Percentiles rank a stretch among this genome's conserved stretches.
phyloP scores from a whole-genome alignment of 257 asterid genomes.

The Nicotiana benthamiana region DNA sequence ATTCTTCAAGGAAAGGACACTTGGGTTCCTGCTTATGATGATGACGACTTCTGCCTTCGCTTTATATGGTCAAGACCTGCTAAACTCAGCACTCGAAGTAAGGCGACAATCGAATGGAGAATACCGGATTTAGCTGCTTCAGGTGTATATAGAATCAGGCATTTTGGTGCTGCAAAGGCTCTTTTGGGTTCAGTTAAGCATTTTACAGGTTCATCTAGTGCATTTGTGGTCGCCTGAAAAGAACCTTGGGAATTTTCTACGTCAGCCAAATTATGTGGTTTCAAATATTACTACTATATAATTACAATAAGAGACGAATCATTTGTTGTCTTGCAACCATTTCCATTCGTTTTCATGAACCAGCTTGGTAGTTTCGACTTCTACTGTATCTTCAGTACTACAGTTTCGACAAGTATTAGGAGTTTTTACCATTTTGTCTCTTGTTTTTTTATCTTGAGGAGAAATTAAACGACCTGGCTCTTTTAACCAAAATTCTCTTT shows the following conservation, averaged over 20 bases:
- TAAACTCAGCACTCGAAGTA: conserved; percentile 65
- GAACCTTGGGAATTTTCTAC: background rate
- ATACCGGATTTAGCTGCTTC: conserved; percentile 61
- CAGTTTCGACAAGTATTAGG: too few species aligned
- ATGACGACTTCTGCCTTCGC: conserved; percentile 80
- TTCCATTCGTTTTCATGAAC: too few species aligned
- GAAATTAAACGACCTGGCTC: too few species aligned
- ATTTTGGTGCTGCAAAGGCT: conserved; percentile 85
- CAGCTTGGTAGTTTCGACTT: too few species aligned
- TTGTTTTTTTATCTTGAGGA: too few species aligned
- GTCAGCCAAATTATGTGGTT: background rate
- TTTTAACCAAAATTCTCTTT: too few species aligned
- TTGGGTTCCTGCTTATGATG: conserved; percentile 84
- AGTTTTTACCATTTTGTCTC: too few species aligned
- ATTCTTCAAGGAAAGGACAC: conserved; percentile 50
- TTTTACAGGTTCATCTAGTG: conserved; percentile 83
- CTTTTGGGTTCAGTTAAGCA: conserved; percentile 65
- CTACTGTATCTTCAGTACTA: too few species aligned
- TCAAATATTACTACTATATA: background rate
- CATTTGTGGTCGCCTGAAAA: conserved; percentile 45
- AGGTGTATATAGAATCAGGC: conserved; percentile 78
- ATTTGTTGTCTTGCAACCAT: too few species aligned
- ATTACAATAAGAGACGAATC: too few species aligned
- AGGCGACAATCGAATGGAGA: conserved; percentile 72
- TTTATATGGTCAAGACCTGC: conserved; percentile 86